Evolutionary conservation across 306 rosid genomes (phyloP).

Genomic region (Cicer chorassanicum): DNA sequence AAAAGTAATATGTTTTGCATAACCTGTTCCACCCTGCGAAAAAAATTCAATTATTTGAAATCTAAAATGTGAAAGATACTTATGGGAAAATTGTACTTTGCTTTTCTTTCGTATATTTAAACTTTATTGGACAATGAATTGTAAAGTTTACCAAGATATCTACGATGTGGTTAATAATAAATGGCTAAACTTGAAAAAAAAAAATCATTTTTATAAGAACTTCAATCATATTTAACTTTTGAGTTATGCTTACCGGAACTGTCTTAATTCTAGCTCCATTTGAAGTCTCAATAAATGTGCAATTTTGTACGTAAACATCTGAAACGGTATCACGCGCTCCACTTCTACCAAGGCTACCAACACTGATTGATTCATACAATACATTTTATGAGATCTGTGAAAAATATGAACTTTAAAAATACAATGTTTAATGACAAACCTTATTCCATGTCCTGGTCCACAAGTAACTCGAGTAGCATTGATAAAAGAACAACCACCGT

Average conservation of each 20-base stretch:
- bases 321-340: not conserved
- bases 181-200: too few species aligned
- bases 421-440: constrained; percentile 36
- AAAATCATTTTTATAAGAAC: too few species aligned
- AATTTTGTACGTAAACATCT: constrained; percentile 45
- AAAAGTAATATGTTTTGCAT: constrained; percentile 48
- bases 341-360: constrained; percentile 56
- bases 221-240: not conserved
- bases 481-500: constrained; percentile 39
- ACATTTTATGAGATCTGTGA: not conserved
- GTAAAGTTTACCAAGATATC: too few species aligned
- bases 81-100: not conserved
- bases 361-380: constrained; percentile 8
- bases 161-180: too few species aligned
- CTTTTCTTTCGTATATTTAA: too few species aligned
- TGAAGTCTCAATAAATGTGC: constrained; percentile 35
- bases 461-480: constrained; percentile 45
- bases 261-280: constrained; percentile 65
- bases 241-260: constrained; percentile 27
- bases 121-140: too few species aligned
- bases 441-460: constrained; percentile 65
- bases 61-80: not conserved
- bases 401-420: not conserved
- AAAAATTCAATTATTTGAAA: not conserved
- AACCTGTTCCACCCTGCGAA: constrained; percentile 54